These are phyloP conservation scores for Bocquillonia castaneifolia DNA, from an alignment of 441 rosid species.

Conservation along the genomic window DNA sequence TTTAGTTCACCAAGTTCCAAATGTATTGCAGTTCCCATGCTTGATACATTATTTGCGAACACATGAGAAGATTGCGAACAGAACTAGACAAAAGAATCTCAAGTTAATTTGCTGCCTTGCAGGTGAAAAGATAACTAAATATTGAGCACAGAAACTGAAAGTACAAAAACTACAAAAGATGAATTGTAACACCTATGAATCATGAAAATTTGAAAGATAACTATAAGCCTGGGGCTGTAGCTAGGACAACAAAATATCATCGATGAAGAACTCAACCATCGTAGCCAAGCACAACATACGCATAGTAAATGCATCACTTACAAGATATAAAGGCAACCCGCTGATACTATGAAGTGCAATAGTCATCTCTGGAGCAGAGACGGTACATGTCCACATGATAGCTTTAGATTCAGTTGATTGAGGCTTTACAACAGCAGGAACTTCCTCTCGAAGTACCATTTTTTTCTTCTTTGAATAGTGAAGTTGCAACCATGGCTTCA, in stretches of 20 bases:
- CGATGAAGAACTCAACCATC: slow-evolving; percentile 9
- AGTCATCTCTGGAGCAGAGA: slow-evolving; percentile 98
- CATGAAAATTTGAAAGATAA: not conserved
- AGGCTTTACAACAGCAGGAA: slow-evolving; percentile 40
- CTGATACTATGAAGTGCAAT: slow-evolving; percentile 55
- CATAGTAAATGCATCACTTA: slow-evolving; percentile 42
- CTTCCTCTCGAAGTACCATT: slow-evolving; percentile 60
- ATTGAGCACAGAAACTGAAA: slow-evolving; percentile 7
- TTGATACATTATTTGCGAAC: slow-evolving; percentile 88
- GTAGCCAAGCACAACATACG: slow-evolving; percentile 5
- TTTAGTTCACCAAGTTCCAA: slow-evolving; percentile 96
- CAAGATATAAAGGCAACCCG: slow-evolving; percentile 76
- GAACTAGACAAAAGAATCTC: slow-evolving; percentile 47
- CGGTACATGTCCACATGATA: slow-evolving; percentile 90
- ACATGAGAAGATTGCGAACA: slow-evolving; percentile 95
- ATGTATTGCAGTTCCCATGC: slow-evolving; percentile 67
- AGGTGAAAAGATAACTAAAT: slow-evolving; percentile 1
- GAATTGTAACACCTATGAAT: not conserved
- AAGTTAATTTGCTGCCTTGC: slow-evolving; percentile 10
- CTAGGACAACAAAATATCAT: slow-evolving; percentile 16
- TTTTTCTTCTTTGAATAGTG: slow-evolving; percentile 64
- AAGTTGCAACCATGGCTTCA: slow-evolving; percentile 80
- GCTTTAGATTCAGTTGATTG: slow-evolving; percentile 51
- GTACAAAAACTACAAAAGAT: not conserved
- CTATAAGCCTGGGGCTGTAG: not conserved